Percentiles rank a stretch among this genome's conserved stretches.
Conservation (phyloP, 148 eudicot genomes). For the Diospyros kaki region DNA sequence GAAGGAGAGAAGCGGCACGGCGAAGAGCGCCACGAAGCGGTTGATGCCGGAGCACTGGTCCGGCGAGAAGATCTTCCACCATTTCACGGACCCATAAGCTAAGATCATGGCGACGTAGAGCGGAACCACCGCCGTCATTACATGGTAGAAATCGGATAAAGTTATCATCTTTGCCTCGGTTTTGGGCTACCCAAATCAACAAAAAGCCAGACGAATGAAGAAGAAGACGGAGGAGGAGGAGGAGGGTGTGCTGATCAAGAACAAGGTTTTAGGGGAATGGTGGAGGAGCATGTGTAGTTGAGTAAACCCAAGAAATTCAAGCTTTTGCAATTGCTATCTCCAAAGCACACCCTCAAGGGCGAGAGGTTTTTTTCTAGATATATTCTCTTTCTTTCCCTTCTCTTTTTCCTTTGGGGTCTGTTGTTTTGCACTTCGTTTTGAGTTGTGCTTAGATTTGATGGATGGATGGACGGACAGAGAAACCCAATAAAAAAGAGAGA, state of each 20-base stretch:
- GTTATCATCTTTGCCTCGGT: slow-evolving; percentile 52
- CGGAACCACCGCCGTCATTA: slow-evolving; percentile 91
- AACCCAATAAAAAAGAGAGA: too few relatives aligned
- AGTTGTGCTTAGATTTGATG: slow-evolving; percentile 11
- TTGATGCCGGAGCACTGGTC: slow-evolving; percentile 94
- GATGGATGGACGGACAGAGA: background rate
- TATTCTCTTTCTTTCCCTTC: background rate
- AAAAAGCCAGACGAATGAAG: background rate
- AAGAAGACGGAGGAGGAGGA: slow-evolving; percentile 8
- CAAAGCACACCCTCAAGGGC: slow-evolving; percentile 19
- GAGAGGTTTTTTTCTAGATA: background rate
- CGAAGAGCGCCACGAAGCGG: slow-evolving; percentile 83
- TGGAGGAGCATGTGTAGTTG: background rate
- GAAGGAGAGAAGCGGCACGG: slow-evolving; percentile 83
- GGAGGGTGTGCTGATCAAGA: slow-evolving; percentile 19
- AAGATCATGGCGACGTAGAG: slow-evolving; percentile 90
- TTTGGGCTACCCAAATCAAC: background rate
- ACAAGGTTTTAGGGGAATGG: background rate
- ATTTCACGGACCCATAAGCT: slow-evolving; percentile 86
- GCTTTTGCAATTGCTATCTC: slow-evolving; percentile 22
- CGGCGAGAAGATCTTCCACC: slow-evolving; percentile 96
- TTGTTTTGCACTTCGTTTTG: slow-evolving; percentile 9
- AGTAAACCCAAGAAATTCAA: background rate
- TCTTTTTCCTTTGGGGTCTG: background rate
- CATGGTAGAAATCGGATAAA: slow-evolving; percentile 76